Conservation (phyloP, 2,329 filamentous ascomycete species). For the Epichloe scottii region DNA sequence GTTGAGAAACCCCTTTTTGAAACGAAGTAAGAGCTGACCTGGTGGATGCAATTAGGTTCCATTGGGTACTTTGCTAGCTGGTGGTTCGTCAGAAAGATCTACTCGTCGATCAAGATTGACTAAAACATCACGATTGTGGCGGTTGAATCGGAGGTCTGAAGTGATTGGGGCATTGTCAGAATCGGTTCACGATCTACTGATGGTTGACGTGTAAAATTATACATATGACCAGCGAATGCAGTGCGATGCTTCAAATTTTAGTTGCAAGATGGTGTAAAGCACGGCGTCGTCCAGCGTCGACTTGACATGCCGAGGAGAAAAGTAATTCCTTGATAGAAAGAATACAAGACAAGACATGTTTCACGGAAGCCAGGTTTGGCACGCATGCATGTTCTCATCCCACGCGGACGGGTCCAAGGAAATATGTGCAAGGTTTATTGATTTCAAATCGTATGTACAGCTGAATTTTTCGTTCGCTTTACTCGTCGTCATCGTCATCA, state of each 20-base stretch:
- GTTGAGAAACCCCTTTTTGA: constrained; percentile 53
- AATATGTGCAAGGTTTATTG: neutral
- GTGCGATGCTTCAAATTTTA: constrained; percentile 5
- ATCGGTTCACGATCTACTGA: neutral
- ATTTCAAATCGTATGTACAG: neutral
- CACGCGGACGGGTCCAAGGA: neutral
- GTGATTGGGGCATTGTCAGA: neutral
- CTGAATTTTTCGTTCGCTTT: neutral
- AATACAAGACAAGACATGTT: neutral
- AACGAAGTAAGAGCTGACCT: constrained; percentile 25
- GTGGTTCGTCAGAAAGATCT: constrained; percentile 89
- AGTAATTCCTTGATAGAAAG: neutral
- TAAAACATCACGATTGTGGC: constrained; percentile 26
- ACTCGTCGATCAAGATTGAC: constrained; percentile 96
- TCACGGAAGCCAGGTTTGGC: neutral
- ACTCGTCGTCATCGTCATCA: constrained; percentile 26
- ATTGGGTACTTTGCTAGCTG: constrained; percentile 95
- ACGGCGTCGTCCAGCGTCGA: neutral
- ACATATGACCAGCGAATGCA: constrained; percentile 18
- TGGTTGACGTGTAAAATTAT: constrained; percentile 15
- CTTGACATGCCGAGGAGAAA: neutral
- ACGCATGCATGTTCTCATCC: neutral
- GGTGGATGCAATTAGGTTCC: constrained; percentile 46
- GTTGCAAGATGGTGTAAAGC: neutral
- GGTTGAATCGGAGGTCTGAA: neutral